Evolutionary conservation across 225 moss, liverwort and hornwort genomes (phyloP).

Genomic region (Climacium dendroides): DNA sequence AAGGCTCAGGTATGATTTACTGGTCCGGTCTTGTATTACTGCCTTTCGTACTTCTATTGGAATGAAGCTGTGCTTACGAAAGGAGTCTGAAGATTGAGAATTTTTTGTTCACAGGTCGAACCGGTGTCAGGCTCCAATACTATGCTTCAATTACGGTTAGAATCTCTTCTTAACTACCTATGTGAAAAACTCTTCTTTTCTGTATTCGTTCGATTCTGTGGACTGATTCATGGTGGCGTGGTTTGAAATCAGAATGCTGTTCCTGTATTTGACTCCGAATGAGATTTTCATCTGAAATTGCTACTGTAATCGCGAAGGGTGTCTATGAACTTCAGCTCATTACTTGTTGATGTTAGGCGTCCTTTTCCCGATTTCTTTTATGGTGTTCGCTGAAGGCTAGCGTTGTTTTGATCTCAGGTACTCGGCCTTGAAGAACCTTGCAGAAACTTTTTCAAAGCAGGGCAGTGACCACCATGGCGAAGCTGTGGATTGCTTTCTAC

Average conservation of each 20-base stretch:
- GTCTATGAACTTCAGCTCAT: not conserved
- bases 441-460: slow-evolving; percentile 70
- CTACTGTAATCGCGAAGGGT: not conserved
- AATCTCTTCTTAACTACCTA: not conserved
- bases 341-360: not conserved
- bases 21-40: not conserved
- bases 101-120: slow-evolving; percentile 24
- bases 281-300: not conserved
- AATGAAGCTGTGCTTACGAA: not conserved
- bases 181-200: not conserved
- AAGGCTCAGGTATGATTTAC: slow-evolving; percentile 39
- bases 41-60: not conserved
- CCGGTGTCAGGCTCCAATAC: slow-evolving; percentile 43
- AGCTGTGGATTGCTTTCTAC: slow-evolving; percentile 83
- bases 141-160: slow-evolving; percentile 53
- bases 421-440: slow-evolving; percentile 86
- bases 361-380: not conserved
- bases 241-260: not conserved
- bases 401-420: slow-evolving; percentile 31
- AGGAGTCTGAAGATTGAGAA: not conserved
- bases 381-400: not conserved
- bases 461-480: slow-evolving; percentile 64
- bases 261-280: not conserved
- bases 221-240: not conserved
- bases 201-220: not conserved